Percentiles rank a stretch among this genome's conserved stretches.
Conservation (phyloP, 257 asterid species). For the Solanum infundibuliforme region DNA sequence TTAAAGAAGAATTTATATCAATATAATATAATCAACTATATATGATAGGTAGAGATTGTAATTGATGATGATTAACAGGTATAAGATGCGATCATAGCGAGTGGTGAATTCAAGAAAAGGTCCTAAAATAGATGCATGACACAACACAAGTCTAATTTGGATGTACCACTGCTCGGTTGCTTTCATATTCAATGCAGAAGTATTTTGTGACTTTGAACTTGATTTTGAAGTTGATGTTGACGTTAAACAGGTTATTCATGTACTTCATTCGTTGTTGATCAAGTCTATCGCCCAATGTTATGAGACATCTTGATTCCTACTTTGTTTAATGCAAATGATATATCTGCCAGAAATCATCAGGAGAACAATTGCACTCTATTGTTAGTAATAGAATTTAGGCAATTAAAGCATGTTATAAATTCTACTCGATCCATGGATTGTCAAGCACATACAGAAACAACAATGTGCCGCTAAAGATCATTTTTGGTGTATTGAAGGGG, state of each 20-base stretch:
- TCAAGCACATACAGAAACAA: not conserved
- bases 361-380: not conserved
- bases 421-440: not conserved
- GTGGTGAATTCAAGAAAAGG: not conserved
- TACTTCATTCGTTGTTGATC: not conserved
- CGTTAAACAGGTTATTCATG: not conserved
- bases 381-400: not conserved
- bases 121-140: not conserved
- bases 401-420: not conserved
- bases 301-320: not conserved
- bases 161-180: not conserved
- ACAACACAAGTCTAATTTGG: not conserved
- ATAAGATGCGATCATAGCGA: not conserved
- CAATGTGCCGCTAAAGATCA: too few relatives aligned
- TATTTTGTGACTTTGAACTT: not conserved
- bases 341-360: not conserved
- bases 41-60: too few relatives aligned
- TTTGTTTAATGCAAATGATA: not conserved
- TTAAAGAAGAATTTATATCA: too few relatives aligned
- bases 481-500: too few relatives aligned
- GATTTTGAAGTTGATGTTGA: not conserved
- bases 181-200: not conserved
- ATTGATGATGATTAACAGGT: not conserved
- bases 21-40: too few relatives aligned
- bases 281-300: not conserved